Evolutionary conservation across 1,284 basidiomycete genomes (phyloP).

Genomic region (Inonotus hispidus): DNA sequence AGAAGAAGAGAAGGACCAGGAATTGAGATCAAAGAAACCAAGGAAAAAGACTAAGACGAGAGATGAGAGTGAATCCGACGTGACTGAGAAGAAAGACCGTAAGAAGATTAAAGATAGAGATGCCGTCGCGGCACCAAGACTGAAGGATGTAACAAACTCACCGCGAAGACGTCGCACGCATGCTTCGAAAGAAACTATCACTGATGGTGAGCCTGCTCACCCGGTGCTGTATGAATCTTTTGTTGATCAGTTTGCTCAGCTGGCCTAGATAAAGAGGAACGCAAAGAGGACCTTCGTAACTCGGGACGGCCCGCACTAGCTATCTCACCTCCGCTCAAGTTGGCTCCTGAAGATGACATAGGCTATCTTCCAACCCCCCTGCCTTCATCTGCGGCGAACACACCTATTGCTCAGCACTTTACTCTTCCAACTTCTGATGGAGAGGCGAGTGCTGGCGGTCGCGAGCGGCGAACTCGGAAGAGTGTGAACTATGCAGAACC

Average conservation of each 20-base stretch:
- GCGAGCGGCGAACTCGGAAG: slow-evolving; percentile 68
- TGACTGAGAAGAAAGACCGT: slow-evolving; percentile 26
- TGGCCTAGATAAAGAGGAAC: neutral
- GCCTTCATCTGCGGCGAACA: slow-evolving; percentile 34
- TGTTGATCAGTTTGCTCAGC: neutral
- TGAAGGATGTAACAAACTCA: slow-evolving; percentile 65
- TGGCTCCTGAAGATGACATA: slow-evolving; percentile 19
- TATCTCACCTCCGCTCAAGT: slow-evolving; percentile 3
- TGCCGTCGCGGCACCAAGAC: slow-evolving; percentile 32
- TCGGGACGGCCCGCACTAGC: slow-evolving; percentile 2
- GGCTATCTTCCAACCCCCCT: slow-evolving; percentile 39
- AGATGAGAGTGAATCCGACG: slow-evolving; percentile 30
- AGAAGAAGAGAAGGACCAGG: slow-evolving; percentile 34
- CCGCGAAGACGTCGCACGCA: slow-evolving; percentile 33
- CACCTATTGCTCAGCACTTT: slow-evolving; percentile 37
- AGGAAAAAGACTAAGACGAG: slow-evolving; percentile 32
- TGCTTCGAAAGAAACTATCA: slow-evolving; percentile 34
- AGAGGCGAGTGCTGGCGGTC: slow-evolving; percentile 32
- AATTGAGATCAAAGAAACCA: slow-evolving; percentile 28
- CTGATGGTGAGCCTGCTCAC: slow-evolving; percentile 26
- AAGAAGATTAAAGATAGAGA: slow-evolving; percentile 27
- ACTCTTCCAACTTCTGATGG: slow-evolving; percentile 33
- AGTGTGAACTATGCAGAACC: slow-evolving; percentile 88
- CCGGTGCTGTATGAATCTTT: neutral
- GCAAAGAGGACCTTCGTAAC: neutral